Base-by-base conservation (phyloP, 768 basidiomycete species). In the Suillus tomentosus region DNA sequence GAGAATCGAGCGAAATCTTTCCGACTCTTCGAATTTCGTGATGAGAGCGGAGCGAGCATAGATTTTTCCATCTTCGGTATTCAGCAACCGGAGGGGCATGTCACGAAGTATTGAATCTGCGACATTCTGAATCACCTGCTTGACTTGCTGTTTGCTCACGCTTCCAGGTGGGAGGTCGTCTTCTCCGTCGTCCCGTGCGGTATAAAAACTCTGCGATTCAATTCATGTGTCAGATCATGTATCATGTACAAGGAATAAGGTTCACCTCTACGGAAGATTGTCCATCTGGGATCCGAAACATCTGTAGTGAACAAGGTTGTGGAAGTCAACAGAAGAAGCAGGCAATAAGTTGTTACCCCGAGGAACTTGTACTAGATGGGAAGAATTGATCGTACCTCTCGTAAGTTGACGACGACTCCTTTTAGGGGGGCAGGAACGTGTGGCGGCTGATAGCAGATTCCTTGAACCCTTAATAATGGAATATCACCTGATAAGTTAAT, bases 31-130 rank as follows among this genome's bases (percentile, higher is more conserved):
- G 57, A 72, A 72, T 4, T 53, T 56, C 24, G 45, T 66, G 17
- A 68, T 67, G 51, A 72, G 65, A 7, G 60, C 66, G 3, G 64
- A 59, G 14, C 64, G 71, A 60, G 64, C 55, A 53, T 72, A 74
- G 5, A 72, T 1, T 50, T 65, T 74, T 13, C 72, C 72, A 31
- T 72, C 69, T 1, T 72, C 63, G 13, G 72, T 72, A 15, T 65
- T 72, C 13, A 72, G 66, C 42, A 72, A 64, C 39, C 66, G 72
- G 13, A 72, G 64, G 2, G 72, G 72, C 63, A 74, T 74, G 6
- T 63, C 62, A 9, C 37, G 37, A 19, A 62, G 61, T 14, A 39
- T 62, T 24, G 15, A 37, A 4, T 11, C 6, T 27, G 54, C 55
- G 27, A 56, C 19, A 42, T 24, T 3, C 15, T n/a, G 31, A 34